Base-by-base conservation (phyloP, 73 alveolate genomes). In the Paramecium sonneborni region DNA sequence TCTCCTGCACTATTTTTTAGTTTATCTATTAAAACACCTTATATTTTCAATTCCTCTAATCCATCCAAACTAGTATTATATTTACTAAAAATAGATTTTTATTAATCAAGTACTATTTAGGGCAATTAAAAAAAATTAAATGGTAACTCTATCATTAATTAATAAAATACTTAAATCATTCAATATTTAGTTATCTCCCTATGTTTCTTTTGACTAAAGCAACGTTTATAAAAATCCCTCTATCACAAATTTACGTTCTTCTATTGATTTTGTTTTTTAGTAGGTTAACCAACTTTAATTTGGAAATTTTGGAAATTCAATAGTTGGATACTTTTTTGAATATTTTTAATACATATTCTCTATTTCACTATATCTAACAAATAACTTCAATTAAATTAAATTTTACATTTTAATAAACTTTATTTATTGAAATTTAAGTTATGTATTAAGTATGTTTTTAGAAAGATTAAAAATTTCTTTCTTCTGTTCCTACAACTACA, bases 281-380 rank as follows among this genome's bases (percentile, higher is more conserved):
- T 39, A 32, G 2, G 90, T 44, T 43, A 79, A 23, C 90, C 90
- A 79, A 43, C 46, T 26, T 20, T 79, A 23, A 79, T 26, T 21
- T 0, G 90, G 90, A 44, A 79, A 79, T 79, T 43, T 20, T 12
- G 90, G 90, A 79, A 79, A 79, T 43, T 38, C 90, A 41, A 38
- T 44, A 3, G 1, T 24, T 7, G 69, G 41, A 79, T 79, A 79
- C 15, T 39, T 79, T 46, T 79, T 79, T 21, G 55, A 11, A 43
- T 79, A 79, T 34, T 44, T 79, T 15, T 79, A 21, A 79, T 43
- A 41, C 56, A 79, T 39, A 0, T 18, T 37, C 11, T 11, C 44
- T 20, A 79, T 24, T n/a, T 79, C 90, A 79, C 90, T 79, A 79
- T 20, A 79, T 79, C 90, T 79, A 21, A 79, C 32, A 23, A 11